phyloP scores from a whole-genome alignment of 768 basidiomycete genomes.

The Termitomyces sp. region DNA sequence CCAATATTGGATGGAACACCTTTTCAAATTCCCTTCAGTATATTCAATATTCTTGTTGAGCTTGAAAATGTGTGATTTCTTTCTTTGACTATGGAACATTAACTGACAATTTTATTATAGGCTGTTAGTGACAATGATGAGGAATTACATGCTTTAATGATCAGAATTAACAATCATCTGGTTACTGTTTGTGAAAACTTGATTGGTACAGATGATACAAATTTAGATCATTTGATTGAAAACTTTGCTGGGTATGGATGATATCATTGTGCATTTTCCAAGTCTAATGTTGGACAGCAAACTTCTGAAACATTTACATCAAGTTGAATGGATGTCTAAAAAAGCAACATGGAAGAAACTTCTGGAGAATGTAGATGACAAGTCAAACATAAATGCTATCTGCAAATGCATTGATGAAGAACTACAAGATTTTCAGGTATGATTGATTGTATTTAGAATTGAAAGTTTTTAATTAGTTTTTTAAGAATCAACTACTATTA shows the following conservation, averaged over 20 bases:
- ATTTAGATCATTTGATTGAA: neutral
- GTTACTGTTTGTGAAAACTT: neutral
- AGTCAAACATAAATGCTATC: too few relatives aligned
- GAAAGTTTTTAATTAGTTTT: too few relatives aligned
- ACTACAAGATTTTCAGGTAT: too few relatives aligned
- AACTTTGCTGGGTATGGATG: neutral
- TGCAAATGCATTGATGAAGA: too few relatives aligned
- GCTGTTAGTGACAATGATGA: neutral
- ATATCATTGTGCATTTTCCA: neutral
- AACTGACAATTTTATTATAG: neutral
- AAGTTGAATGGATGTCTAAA: neutral
- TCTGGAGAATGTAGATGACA: constrained; percentile 9
- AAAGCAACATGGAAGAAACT: constrained; percentile 1
- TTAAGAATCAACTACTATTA: too few relatives aligned
- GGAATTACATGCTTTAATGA: neutral
- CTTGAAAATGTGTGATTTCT: neutral
- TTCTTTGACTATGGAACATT: neutral
- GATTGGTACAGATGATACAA: neutral
- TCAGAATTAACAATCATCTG: neutral
- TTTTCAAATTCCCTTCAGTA: neutral
- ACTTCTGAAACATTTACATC: neutral
- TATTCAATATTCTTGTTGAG: neutral
- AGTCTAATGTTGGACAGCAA: neutral
- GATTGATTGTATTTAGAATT: too few relatives aligned
- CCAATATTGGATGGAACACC: neutral